These are phyloP conservation scores for Penicillium daleae DNA, from an alignment of 495 filamentous ascomycete genomes.

Conservation along the genomic window DNA sequence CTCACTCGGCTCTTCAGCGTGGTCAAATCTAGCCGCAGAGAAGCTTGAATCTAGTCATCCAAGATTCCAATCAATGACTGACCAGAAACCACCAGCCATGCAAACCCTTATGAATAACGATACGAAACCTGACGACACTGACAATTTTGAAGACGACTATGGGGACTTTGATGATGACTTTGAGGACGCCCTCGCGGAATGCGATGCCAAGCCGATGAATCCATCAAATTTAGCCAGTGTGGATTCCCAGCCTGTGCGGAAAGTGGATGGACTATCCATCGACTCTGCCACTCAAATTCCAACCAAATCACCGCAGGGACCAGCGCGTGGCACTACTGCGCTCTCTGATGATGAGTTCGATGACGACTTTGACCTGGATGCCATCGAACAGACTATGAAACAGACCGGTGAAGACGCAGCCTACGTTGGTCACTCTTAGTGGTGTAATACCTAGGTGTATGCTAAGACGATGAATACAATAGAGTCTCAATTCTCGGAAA, in stretches of 20 bases:
- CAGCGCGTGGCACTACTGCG: conserved; percentile 10
- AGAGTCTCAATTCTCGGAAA: conserved; percentile 59
- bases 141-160: conserved; percentile 69
- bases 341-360: conserved; percentile 51
- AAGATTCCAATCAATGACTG: background rate
- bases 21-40: conserved; percentile 22
- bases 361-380: conserved; percentile 49
- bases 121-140: conserved; percentile 45
- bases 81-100: conserved; percentile 14
- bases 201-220: conserved; percentile 52
- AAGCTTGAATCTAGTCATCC: conserved; percentile 18
- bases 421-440: conserved; percentile 51
- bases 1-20: conserved; percentile 24
- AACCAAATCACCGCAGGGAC: background rate
- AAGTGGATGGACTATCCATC: conserved; percentile 4
- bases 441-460: conserved; percentile 38
- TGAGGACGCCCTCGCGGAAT: conserved; percentile 45
- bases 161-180: conserved; percentile 59
- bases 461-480: conserved; percentile 48
- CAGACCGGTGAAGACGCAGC: conserved; percentile 37
- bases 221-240: conserved; percentile 17
- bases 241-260: conserved; percentile 10
- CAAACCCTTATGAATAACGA: conserved; percentile 56
- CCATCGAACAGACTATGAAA: conserved; percentile 48
- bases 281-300: background rate